phyloP scores from a whole-genome alignment of 1,284 basidiomycete genomes.

The Rhodotorula sp. region DNA sequence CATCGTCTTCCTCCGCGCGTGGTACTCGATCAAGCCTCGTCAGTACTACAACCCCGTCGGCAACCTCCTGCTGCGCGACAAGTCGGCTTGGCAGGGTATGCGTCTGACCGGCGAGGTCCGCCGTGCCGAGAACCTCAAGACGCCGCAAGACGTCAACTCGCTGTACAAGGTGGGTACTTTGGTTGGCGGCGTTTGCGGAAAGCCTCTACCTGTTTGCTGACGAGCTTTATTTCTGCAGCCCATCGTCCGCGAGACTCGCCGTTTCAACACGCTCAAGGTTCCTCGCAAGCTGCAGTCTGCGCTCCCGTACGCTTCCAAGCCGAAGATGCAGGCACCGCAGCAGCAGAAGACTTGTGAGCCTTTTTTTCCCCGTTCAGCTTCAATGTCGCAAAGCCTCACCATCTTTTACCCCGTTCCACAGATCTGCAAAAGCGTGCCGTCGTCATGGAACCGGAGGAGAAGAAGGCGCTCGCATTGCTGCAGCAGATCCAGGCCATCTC shows the following conservation, averaged over 20 bases:
- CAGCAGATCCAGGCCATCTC: slow-evolving; percentile 92
- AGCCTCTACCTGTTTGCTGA: neutral
- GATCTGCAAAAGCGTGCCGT: slow-evolving; percentile 91
- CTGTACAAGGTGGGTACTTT: slow-evolving; percentile 65
- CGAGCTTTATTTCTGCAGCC: slow-evolving; percentile 47
- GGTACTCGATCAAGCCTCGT: slow-evolving; percentile 93
- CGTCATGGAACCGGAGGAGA: slow-evolving; percentile 91
- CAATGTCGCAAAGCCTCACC: neutral
- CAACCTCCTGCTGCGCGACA: slow-evolving; percentile 77
- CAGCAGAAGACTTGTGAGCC: slow-evolving; percentile 59
- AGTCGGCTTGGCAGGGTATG: slow-evolving; percentile 83
- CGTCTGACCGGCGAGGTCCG: slow-evolving; percentile 90
- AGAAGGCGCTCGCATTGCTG: slow-evolving; percentile 82
- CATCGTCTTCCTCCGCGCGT: slow-evolving; percentile 91
- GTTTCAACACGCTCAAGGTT: slow-evolving; percentile 88
- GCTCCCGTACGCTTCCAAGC: slow-evolving; percentile 89
- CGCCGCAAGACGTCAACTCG: slow-evolving; percentile 79
- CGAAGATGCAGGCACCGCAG: slow-evolving; percentile 76
- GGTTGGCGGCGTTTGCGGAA: neutral
- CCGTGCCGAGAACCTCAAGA: slow-evolving; percentile 75
- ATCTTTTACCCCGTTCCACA: neutral
- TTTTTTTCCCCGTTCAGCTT: neutral
- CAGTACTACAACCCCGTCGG: slow-evolving; percentile 97
- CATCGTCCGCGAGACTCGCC: slow-evolving; percentile 72
- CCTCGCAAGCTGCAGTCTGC: slow-evolving; percentile 83